Evolutionary conservation across 2,329 filamentous ascomycete species (phyloP).

Genomic region (Neobulgaria alba): DNA sequence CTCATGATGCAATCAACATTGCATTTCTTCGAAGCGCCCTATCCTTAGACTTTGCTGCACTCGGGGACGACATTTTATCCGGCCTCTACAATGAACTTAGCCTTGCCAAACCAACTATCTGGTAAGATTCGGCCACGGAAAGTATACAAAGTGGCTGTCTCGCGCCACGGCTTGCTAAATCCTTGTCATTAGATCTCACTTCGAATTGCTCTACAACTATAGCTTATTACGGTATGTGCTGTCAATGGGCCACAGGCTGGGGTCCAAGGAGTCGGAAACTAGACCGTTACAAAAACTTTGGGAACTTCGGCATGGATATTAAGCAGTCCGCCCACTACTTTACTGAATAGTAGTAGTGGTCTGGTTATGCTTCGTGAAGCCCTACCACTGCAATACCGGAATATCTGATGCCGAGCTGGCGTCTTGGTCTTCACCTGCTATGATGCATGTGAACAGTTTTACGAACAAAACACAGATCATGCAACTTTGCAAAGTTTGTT

Average conservation of each 20-base stretch:
- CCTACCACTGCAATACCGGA: background rate
- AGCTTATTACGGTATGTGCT: background rate
- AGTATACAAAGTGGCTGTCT: background rate
- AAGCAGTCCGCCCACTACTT: background rate
- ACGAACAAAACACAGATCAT: background rate
- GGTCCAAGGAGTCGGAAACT: background rate
- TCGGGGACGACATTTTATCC: background rate
- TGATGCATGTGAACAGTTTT: background rate
- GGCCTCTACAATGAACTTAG: background rate
- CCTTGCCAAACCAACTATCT: background rate
- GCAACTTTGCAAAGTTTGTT: background rate
- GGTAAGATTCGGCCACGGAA: background rate
- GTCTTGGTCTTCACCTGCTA: conserved; percentile 1
- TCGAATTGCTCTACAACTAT: background rate
- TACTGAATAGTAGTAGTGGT: background rate
- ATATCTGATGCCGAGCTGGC: background rate
- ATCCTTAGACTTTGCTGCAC: background rate
- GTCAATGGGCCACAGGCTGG: background rate
- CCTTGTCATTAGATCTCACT: background rate
- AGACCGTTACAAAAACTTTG: background rate
- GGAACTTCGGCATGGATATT: background rate
- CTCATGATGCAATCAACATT: background rate
- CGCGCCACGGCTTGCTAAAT: background rate
- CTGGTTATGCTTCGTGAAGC: conserved; percentile 1
- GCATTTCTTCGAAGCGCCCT: background rate